Evolutionary conservation across 768 basidiomycete genomes (phyloP), one percentile per base, ranked within the genome.

Genomic region (Neoboletus subvelutipes): DNA sequence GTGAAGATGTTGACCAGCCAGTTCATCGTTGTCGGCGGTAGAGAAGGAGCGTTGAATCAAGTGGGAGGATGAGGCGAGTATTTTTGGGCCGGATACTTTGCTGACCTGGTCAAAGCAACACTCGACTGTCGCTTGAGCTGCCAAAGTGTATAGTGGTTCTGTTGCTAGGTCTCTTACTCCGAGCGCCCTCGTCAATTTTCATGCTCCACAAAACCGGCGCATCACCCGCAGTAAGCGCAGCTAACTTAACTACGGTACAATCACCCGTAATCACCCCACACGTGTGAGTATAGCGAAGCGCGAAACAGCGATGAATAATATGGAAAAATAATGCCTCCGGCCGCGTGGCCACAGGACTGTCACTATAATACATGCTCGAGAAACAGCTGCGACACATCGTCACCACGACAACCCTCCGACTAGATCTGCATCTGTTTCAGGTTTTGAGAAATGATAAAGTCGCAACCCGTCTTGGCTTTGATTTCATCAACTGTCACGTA

Each of bases 401-500:
- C 58, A 11, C 49, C 60, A 56, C 46, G 50, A 45, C 59, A 42
- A 51, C 54, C 45, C 34, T 18, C 31, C n/a, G n/a, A n/a, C 48
- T 56, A 52, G 50, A 52, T 54, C 46, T 71, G 80, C 73, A 85
- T 80, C 37, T 73, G 75, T 39, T 79, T 84, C 29, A 88, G 59
- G 26, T 79, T 68, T 45, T 75, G 73, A 51, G 79, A 71, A 20
- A 88, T 79, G 56, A 78, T 78, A 75, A 93, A 95, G 33, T 86
- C 83, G 49, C 87, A 89, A 1, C 81, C 90, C 8, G 93, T 96
- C 81, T 90, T 93, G 43, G 82, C 82, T 67, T 78, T 81, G 39
- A 95, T 84, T 65, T 94, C 90, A 34, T 92, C 91, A 33, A 94
- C 62, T 0, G 84, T 84, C 36, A 90, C 85, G 10, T 91, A 91